Evolutionary conservation across 2,329 filamentous ascomycete genomes (phyloP).

Genomic region (Ophiosphaerella herpotricha): DNA sequence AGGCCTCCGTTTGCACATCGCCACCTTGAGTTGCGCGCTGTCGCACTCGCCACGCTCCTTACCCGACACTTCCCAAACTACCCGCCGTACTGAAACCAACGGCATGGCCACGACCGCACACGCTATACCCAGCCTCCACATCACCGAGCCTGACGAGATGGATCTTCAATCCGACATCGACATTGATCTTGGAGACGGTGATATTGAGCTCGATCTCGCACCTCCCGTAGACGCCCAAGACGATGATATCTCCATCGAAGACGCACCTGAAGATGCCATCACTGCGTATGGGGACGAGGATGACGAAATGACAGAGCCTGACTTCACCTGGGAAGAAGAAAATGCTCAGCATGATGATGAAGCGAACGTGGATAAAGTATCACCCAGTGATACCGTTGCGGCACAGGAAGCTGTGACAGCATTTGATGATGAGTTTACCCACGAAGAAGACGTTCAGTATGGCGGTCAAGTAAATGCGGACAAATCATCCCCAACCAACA

Average conservation of each 20-base stretch:
- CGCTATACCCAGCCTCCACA: constrained; percentile 28
- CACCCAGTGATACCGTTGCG: not conserved
- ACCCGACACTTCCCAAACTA: not conserved
- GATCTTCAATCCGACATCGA: constrained; percentile 58
- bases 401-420: not conserved
- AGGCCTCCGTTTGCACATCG: not conserved
- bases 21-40: constrained; percentile 9
- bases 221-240: constrained; percentile 22
- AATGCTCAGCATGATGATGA: constrained; percentile 19
- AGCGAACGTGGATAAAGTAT: constrained; percentile 4
- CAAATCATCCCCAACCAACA: not conserved
- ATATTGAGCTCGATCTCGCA: constrained; percentile 60
- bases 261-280: constrained; percentile 45
- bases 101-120: constrained; percentile 33
- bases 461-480: constrained; percentile 13
- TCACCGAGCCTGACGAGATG: constrained; percentile 54
- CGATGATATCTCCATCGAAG: constrained; percentile 63
- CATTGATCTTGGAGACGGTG: constrained; percentile 56
- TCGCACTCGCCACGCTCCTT: constrained; percentile 19
- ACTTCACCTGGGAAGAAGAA: constrained; percentile 33
- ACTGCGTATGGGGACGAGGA: constrained; percentile 30
- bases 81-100: not conserved
- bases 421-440: no score
- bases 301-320: constrained; percentile 46
- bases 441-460: constrained; percentile 25